phyloP scores from a whole-genome alignment of 306 rosid genomes.

The Lathyrus oleraceus region DNA sequence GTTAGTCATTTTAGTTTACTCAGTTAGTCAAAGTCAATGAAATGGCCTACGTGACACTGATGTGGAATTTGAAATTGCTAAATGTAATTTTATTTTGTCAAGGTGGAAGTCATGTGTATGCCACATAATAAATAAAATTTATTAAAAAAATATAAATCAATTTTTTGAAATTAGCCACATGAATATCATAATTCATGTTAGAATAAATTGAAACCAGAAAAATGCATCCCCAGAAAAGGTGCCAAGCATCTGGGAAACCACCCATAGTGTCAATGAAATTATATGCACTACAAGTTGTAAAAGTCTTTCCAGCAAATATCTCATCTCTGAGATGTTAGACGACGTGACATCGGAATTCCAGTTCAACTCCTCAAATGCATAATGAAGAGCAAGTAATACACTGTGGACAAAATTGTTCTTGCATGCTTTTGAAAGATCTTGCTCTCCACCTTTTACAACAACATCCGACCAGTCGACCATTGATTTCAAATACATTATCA shows the following conservation, averaged over 20 bases:
- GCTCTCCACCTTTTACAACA: conserved; percentile 73
- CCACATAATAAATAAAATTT: no score
- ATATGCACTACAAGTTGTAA: conserved; percentile 77
- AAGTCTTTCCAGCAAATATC: conserved; percentile 63
- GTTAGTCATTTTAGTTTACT: no score
- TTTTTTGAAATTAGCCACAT: no score
- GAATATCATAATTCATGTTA: no score
- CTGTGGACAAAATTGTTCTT: conserved; percentile 92
- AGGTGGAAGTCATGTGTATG: no score
- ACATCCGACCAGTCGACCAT: conserved; percentile 81
- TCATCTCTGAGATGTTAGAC: conserved; percentile 61
- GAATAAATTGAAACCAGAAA: no score
- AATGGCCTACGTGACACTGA: no score
- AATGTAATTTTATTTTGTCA: no score
- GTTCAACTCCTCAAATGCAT: conserved; percentile 91
- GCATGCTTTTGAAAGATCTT: conserved; percentile 85
- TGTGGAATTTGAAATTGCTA: no score
- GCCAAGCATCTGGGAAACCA: conserved; percentile 96
- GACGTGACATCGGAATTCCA: conserved; percentile 62
- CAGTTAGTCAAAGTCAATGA: no score
- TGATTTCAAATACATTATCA: conserved; percentile 67
- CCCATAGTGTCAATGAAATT: conserved; percentile 90
- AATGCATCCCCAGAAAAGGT: no score
- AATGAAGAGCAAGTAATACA: conserved; percentile 79
- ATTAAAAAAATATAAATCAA: no score